Evolutionary conservation across 768 basidiomycete genomes (phyloP), one percentile per base, ranked within the genome.

Genomic region (Trametes villosa): DNA sequence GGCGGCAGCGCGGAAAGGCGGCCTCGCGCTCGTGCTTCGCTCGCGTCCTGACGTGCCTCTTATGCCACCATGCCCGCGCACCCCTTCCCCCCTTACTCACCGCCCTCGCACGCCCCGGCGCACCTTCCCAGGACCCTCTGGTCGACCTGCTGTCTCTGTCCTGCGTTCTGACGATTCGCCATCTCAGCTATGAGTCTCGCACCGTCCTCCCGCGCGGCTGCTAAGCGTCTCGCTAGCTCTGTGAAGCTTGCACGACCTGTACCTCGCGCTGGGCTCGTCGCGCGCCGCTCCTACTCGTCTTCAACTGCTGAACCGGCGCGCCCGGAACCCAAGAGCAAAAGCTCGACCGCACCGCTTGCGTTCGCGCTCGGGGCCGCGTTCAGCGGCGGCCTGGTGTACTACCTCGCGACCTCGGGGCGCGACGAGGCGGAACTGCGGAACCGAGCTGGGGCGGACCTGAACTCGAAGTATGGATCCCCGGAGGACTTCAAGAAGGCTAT

Each of bases 401-500:
- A 63, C 34, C 22, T 58, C 12, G 57, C 57, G 6, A 49, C 47
- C 4, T 18, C 24, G 8, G 36, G 31, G 17, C 13, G 22, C 15
- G 24, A 26, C 45, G 34, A 34, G 15, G 53, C 33, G 13, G 5
- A 8, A 4, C 30, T 9, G 48, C 30, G 24, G 26, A 45, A 30
- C 53, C 22, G 30, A 27, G 34, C 52, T 1, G 48, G 45, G 20
- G 49, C 41, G 15, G 48, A 50, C 45, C 55, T 65, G 33, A 65
- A 69, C 52, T 50, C 9, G 41, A 67, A 66, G 17, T 88, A 84
- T 64, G 88, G 85, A 13, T 74, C 83, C 9, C 74, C 77, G 0
- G 65, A 76, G 20, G 88, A 89, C 53, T 84, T 87, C 62, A 62
- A 76, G 46, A 65, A 71, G 4, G 86, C 86, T 0, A 82, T 89